Percentiles rank a stretch among this genome's conserved stretches.
Evolutionary conservation across 345 rosid genomes (phyloP).

Genomic region (Populus davidiana): DNA sequence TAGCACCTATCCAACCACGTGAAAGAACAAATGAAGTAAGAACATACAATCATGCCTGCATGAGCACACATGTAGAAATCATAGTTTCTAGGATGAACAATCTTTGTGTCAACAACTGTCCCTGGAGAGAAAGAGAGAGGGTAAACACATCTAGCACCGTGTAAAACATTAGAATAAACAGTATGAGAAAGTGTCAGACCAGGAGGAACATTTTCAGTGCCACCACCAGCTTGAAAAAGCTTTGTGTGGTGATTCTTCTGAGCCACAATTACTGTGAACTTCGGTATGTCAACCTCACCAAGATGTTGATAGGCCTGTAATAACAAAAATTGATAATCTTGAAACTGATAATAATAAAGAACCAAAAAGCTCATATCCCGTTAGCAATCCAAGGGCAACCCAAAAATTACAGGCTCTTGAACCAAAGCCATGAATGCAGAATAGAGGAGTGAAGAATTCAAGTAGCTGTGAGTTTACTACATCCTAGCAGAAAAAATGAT

Average conservation of each 20-base stretch:
- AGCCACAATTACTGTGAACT: conserved; percentile 73
- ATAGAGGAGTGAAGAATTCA: neutral
- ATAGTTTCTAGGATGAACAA: conserved; percentile 77
- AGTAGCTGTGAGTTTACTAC: neutral
- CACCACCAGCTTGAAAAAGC: conserved; percentile 51
- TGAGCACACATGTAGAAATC: conserved; percentile 95
- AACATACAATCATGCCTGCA: conserved; percentile 67
- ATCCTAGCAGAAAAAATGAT: neutral
- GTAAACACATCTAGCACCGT: conserved; percentile 7
- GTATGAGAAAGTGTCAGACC: conserved; percentile 37
- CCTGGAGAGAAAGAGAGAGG: conserved; percentile 37
- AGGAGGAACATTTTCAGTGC: conserved; percentile 81
- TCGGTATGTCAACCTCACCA: conserved; percentile 59
- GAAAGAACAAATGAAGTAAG: neutral
- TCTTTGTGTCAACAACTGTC: conserved; percentile 76
- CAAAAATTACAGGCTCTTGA: neutral
- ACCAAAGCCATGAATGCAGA: neutral
- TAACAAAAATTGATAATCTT: conserved; percentile 2
- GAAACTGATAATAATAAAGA: neutral
- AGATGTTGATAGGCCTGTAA: conserved; percentile 71
- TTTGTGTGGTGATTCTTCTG: conserved; percentile 94
- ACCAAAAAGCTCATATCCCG: neutral
- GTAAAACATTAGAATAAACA: neutral
- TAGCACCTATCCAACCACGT: neutral
- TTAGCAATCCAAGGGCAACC: neutral